Evolutionary conservation across 139 green algal species (phyloP).

Genomic region (Chloropicon primus): DNA sequence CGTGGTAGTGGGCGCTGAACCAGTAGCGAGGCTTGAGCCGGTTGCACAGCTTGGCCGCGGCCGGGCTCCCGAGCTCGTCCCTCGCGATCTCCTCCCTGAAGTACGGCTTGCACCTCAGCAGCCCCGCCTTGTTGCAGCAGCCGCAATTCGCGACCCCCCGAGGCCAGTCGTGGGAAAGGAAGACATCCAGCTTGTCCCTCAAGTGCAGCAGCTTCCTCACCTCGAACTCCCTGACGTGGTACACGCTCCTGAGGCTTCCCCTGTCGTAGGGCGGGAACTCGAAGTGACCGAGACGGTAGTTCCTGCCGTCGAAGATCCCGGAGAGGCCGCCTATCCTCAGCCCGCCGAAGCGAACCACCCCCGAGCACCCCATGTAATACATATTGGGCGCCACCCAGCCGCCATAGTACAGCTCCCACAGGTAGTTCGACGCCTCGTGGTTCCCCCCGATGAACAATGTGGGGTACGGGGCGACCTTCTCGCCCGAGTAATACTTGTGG

Average conservation of each 20-base stretch:
- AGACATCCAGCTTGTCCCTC: constrained; percentile 57
- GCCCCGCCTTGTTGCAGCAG: constrained; percentile 33
- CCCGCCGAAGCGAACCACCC: constrained; percentile 79
- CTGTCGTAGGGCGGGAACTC: constrained; percentile 56
- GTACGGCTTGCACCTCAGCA: constrained; percentile 74
- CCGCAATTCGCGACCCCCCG: constrained; percentile 63
- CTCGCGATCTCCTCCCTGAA: constrained; percentile 53
- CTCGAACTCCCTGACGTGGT: constrained; percentile 83
- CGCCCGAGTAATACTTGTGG: constrained; percentile 89
- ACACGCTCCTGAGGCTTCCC: constrained; percentile 60
- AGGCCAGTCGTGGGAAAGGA: constrained; percentile 96
- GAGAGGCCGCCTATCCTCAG: constrained; percentile 81
- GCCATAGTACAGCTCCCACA: constrained; percentile 92
- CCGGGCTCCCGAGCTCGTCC: constrained; percentile 25
- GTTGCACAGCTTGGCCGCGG: constrained; percentile 19
- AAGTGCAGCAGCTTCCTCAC: constrained; percentile 63
- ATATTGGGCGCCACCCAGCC: constrained; percentile 93
- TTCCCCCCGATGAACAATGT: constrained; percentile 98
- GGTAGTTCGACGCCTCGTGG: constrained; percentile 88
- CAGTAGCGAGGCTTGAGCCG: constrained; percentile 71
- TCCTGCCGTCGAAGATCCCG: constrained; percentile 74
- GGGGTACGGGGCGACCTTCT: constrained; percentile 55
- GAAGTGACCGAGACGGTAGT: constrained; percentile 43
- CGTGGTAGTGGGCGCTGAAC: constrained; percentile 92
- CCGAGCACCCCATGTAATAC: constrained; percentile 84